Base-by-base conservation (phyloP, 2,329 filamentous ascomycete genomes). In the Stagonosporopsis vannaccii region DNA sequence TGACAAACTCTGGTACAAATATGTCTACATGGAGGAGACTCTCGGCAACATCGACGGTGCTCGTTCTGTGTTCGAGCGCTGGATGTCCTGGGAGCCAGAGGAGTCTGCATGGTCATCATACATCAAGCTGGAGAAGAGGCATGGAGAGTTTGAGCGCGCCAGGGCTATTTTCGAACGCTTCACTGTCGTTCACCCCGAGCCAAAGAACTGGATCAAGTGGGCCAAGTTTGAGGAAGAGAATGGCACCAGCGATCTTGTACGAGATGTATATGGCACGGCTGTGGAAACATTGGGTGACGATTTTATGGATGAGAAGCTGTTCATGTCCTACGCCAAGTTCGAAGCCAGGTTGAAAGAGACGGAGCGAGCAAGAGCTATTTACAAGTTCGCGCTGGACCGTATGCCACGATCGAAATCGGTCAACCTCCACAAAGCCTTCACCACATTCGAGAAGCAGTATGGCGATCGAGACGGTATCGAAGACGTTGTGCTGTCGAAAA, bases 1-100 rank as follows among this genome's bases (percentile, higher is more conserved):
- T 36, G 92, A 98, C 75, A 98, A 98, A 82, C 81, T 99, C 30
- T 99, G 95, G 95, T 99, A 97, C 82, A 98, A 98, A 76, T 99
- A 97, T 81, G 92, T 96, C 23, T 97, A 96, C 75, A 96, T 97
- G 90, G 94, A 98, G 80, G 95, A 99, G 83, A 98, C 94, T 79
- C 84, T 99, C 51, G 92, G 92, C 6, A 97, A 99, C 70, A 88
- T 99, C 44, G 87, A 93, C 3, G 95, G 94, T 32, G 96, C 92
- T 2, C 84, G 95, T 56, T 91, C 97, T 68, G 91, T 98, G 0
- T 99, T 98, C 74, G 95, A 99, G 79, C 85, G 95, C 41, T 99
- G 95, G 95, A 94, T 99, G 90, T 89, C 90, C 60, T 99, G 95
- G 95, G 92, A 97, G 75, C 95, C 95, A 0, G 92, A 97, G 65